These are phyloP conservation scores for Wallacemonas sp. DNA, from an alignment of 208 protist genomes.

Conservation along the genomic window DNA sequence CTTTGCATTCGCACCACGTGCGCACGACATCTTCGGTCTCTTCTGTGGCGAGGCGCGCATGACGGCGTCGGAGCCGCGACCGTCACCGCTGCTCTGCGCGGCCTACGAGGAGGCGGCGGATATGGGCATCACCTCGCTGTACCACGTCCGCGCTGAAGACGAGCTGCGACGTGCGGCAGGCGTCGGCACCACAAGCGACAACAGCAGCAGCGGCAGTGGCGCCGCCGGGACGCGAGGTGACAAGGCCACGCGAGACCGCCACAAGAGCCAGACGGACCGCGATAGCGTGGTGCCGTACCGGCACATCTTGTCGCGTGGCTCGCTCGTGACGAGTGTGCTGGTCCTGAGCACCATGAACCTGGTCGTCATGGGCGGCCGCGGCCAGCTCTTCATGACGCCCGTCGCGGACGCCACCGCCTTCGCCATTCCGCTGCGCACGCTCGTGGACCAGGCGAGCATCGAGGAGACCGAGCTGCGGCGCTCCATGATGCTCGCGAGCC, in stretches of 20 bases:
- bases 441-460: conserved; percentile 31
- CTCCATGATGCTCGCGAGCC: conserved; percentile 3
- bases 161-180: background rate
- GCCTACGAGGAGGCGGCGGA: conserved; percentile 25
- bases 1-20: conserved; percentile 40
- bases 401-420: conserved; percentile 43
- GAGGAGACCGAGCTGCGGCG: conserved; percentile 6
- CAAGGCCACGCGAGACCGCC: no score
- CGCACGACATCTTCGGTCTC: conserved; percentile 38
- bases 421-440: conserved; percentile 40
- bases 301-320: conserved; percentile 20
- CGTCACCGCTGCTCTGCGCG: conserved; percentile 18
- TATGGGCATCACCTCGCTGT: conserved; percentile 27
- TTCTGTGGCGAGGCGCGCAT: conserved; percentile 21
- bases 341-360: conserved; percentile 35
- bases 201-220: no score
- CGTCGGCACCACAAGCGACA: no score
- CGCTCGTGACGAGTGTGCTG: conserved; percentile 31
- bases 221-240: no score
- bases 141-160: conserved; percentile 20
- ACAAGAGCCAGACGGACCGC: background rate
- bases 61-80: conserved; percentile 10
- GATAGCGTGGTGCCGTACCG: conserved; percentile 25
- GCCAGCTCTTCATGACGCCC: conserved; percentile 40
- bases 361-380: conserved; percentile 59